Base-by-base conservation (phyloP, 345 rosid genomes). In the Eucalyptus curtisii region DNA sequence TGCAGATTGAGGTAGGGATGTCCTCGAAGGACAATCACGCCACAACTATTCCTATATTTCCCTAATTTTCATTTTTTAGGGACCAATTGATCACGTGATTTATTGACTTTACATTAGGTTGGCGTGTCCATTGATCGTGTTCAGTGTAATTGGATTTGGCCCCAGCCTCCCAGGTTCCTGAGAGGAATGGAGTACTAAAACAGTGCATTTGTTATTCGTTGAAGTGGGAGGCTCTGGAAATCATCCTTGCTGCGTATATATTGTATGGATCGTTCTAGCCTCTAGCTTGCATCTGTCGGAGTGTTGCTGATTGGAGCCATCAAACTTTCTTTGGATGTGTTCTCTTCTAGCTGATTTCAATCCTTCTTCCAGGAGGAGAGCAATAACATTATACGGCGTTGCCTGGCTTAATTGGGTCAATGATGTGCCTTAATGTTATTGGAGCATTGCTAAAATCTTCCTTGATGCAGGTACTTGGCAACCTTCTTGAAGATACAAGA, bases 81-180 rank as follows among this genome's bases (percentile, higher is more conserved):
- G 90, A 57, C 81, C 90, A 90, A 94, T 95, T 96, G 98, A 95
- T 93, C 71, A 88, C 88, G 92, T 94, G 91, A 92, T 94, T 82
- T 93, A 86, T 92, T 95, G 94, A 93, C 93, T 92, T 92, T 92
- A 94, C 95, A 80, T 89, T 94, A 94, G 98, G 96, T 95, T 90
- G 90, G 92, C 92, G 92, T 92, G n/a, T 92, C 92, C 86, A 49
- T 89, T 90, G 93, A 89, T 89, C 90, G 82, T 90, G 92, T 93
- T 94, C 91, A 88, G 93, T 92, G 87, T 92, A 87, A 88, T 93
- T 93, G 94, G 94, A 93, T 94, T 91, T 90, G 90, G 90, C 89
- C 89, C 47, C 45, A 40, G 47, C 84, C 47, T 76, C 84, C 84
- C 93, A 91, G 92, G 92, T 92, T 94, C 92, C 91, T 92, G 88